phyloP scores from a whole-genome alignment of 495 filamentous ascomycete genomes.

The Neurospora intermedia region DNA sequence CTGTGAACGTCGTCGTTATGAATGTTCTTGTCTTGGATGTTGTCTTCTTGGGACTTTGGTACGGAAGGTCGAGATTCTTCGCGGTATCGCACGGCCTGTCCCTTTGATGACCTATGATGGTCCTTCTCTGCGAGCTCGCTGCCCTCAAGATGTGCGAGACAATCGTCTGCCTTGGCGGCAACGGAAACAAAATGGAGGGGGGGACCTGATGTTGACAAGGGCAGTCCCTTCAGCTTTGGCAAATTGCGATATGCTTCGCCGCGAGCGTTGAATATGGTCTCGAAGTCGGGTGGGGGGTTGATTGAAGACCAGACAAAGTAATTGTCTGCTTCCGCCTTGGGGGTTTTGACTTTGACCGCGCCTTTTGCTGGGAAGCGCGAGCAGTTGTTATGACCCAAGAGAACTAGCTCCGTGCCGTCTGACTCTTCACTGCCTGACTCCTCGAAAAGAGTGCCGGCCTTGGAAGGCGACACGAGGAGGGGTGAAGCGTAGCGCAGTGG shows the following conservation, averaged over 20 bases:
- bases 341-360: not conserved
- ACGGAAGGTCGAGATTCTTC: not conserved
- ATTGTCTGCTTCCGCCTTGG: not conserved
- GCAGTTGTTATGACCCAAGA: not conserved
- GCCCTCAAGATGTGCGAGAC: not conserved
- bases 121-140: not conserved
- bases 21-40: not conserved
- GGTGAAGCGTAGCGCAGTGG: not conserved
- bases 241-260: not conserved
- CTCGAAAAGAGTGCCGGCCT: not conserved
- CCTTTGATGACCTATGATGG: not conserved
- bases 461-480: not conserved
- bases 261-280: not conserved
- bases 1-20: not conserved
- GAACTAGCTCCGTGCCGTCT: not conserved
- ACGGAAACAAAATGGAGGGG: not conserved
- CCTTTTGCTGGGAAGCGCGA: not conserved
- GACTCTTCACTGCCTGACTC: not conserved
- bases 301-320: not conserved
- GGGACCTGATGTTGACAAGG: not conserved
- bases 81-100: not conserved
- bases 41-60: not conserved
- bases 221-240: not conserved
- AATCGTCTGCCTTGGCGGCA: not conserved
- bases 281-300: not conserved